A percentile compares a stretch with the other conserved stretches of the same genome.
Conservation (phyloP, 768 basidiomycete species). For the Mycena latifolia region DNA sequence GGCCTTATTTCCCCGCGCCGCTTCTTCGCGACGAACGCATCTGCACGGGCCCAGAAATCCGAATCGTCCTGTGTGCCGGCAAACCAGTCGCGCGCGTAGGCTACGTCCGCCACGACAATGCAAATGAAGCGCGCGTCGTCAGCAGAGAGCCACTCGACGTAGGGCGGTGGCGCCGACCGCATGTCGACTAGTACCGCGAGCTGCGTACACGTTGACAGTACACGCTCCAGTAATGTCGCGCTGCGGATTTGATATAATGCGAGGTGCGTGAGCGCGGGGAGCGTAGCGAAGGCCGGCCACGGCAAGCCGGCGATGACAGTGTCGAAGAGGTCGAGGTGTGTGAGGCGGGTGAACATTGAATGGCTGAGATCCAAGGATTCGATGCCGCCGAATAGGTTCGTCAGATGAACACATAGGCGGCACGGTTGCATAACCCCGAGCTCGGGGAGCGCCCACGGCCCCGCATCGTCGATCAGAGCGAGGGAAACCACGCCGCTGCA, state of each 20-base stretch:
- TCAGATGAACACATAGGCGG: not conserved
- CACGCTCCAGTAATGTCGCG: no score
- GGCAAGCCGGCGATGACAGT: not conserved
- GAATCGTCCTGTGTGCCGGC: not conserved
- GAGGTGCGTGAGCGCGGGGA: conserved; percentile 9
- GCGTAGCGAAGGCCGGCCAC: not conserved
- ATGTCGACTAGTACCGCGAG: not conserved
- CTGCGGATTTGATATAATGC: no score
- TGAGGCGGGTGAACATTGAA: not conserved
- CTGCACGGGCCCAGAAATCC: not conserved
- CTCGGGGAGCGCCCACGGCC: not conserved
- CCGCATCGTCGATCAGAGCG: not conserved
- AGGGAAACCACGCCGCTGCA: not conserved
- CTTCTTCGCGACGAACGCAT: not conserved
- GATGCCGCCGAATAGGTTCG: not conserved
- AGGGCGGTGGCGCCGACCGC: no score
- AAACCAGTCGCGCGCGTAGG: not conserved
- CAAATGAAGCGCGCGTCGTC: not conserved
- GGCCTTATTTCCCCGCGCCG: not conserved
- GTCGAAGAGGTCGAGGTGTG: not conserved
- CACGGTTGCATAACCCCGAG: not conserved
- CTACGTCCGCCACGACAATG: not conserved
- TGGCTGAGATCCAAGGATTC: not conserved
- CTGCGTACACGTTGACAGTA: not conserved
- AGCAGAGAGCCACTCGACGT: no score